phyloP scores from a whole-genome alignment of 2,329 filamentous ascomycete genomes.

The Pseudopithomyces maydicus region DNA sequence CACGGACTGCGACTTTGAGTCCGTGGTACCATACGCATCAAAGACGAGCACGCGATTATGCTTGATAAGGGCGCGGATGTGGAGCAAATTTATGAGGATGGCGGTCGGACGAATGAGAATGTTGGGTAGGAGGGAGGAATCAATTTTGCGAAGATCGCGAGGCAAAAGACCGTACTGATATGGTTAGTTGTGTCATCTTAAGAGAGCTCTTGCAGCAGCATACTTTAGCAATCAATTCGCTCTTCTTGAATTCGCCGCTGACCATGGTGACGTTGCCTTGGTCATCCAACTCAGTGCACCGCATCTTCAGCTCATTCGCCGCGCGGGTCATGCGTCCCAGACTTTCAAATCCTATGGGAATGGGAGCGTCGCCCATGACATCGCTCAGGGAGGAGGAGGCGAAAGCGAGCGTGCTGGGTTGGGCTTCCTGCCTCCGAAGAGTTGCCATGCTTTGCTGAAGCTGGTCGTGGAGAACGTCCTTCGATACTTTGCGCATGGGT shows the following conservation, averaged over 20 bases:
- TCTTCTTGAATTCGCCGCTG: constrained; percentile 97
- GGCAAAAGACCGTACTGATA: constrained; percentile 84
- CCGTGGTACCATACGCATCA: constrained; percentile 92
- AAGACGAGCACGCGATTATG: constrained; percentile 93
- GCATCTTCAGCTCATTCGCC: constrained; percentile 80
- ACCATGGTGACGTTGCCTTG: constrained; percentile 89
- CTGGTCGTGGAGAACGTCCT: constrained; percentile 12
- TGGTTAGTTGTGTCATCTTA: constrained; percentile 13
- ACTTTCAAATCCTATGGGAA: constrained; percentile 46
- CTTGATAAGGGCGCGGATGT: constrained; percentile 94
- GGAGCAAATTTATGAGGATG: constrained; percentile 94
- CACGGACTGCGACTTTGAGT: constrained; percentile 91
- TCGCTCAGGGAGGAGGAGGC: constrained; percentile 56
- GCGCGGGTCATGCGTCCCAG: constrained; percentile 77
- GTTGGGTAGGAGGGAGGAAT: constrained; percentile 92
- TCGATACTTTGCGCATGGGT: neutral
- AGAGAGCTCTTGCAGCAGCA: neutral
- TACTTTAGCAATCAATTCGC: constrained; percentile 92
- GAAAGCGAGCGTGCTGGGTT: constrained; percentile 56
- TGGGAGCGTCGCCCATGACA: constrained; percentile 59
- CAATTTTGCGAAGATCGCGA: constrained; percentile 95
- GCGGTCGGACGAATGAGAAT: constrained; percentile 92
- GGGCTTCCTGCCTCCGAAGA: constrained; percentile 36
- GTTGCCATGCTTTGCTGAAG: constrained; percentile 24
- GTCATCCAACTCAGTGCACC: constrained; percentile 95